Base-by-base conservation (phyloP, 2,329 filamentous ascomycete genomes). In the Lojkania enalia region DNA sequence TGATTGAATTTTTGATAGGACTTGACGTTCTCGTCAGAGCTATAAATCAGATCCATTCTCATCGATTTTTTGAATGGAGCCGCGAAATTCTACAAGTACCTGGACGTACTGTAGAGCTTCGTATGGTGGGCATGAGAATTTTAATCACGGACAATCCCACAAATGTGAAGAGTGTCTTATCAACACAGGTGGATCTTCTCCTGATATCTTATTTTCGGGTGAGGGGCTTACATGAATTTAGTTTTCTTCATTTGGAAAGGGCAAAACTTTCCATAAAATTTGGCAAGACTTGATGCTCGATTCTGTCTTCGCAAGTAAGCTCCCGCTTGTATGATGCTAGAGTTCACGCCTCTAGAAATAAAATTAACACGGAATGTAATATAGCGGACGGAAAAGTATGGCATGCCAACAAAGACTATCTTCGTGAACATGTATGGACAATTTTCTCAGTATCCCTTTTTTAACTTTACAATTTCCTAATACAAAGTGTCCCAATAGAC, bases 231-330 rank as follows among this genome's bases (percentile, higher is more conserved):
- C 9, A 39, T 25, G 5, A 18, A 19, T 39, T 5, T 27, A 39
- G 29, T 39, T 6, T 14, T 25, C 11, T 21, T 39, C n/a, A 39
- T 37, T 41, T 32, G 38, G 38, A 4, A 41, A 41, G 25, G 38
- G 38, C 27, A 27, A 41, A 14, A 36, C 32, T 5, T 48, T 44
- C 21, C 41, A 35, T 23, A 48, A 44, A 20, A 44, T 48, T 14
- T 48, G 46, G 46, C 44, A 36, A 15, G 44, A 41, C 30, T 18
- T 48, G 36, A 48, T 44, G 46, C 40, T 35, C 11, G 35, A 48
- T 20, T 48, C 46, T 3, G 44, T 48, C 16, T 29, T 48, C 31
- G 44, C 46, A 13, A 48, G 38, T 41, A 41, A 20, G 27, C 19
- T 20, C n/a, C 27, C 20, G 4, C 15, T n/a, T n/a, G n/a, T n/a